These are phyloP conservation scores for Lichtheimia ramosa DNA, from an alignment of 371 early-diverging fungal genomes.

Conservation along the genomic window DNA sequence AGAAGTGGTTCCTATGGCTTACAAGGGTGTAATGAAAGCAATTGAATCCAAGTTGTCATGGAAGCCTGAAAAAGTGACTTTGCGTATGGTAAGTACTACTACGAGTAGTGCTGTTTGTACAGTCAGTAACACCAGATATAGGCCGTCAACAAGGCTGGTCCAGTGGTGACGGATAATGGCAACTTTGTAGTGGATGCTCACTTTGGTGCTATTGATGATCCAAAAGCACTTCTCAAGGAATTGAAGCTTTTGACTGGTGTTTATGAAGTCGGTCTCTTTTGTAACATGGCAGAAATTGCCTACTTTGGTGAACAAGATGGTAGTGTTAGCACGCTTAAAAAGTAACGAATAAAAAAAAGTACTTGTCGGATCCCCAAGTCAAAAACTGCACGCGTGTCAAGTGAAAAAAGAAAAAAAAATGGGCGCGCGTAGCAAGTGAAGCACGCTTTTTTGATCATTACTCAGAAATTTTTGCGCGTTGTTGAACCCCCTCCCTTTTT, in stretches of 20 bases:
- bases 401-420: no score
- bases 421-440: no score
- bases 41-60: slow-evolving; percentile 23
- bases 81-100: slow-evolving; percentile 75
- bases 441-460: background rate
- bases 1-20: slow-evolving; percentile 84
- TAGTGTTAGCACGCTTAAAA: slow-evolving; percentile 26
- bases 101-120: background rate
- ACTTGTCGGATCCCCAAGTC: background rate
- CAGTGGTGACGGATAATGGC: slow-evolving; percentile 94
- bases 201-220: slow-evolving; percentile 73
- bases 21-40: slow-evolving; percentile 11
- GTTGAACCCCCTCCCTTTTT: no score
- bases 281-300: slow-evolving; percentile 77
- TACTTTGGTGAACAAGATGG: slow-evolving; percentile 86
- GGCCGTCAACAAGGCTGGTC: slow-evolving; percentile 81
- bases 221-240: slow-evolving; percentile 50
- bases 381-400: no score
- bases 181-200: slow-evolving; percentile 89
- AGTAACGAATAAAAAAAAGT: slow-evolving; percentile 2
- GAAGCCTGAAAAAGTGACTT: slow-evolving; percentile 35
- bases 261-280: slow-evolving; percentile 91
- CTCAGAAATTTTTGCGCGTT: no score
- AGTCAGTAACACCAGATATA: background rate
- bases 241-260: slow-evolving; percentile 82